Base-by-base conservation (phyloP, 75 land plant genomes). In the Isoetes taiwanensis region DNA sequence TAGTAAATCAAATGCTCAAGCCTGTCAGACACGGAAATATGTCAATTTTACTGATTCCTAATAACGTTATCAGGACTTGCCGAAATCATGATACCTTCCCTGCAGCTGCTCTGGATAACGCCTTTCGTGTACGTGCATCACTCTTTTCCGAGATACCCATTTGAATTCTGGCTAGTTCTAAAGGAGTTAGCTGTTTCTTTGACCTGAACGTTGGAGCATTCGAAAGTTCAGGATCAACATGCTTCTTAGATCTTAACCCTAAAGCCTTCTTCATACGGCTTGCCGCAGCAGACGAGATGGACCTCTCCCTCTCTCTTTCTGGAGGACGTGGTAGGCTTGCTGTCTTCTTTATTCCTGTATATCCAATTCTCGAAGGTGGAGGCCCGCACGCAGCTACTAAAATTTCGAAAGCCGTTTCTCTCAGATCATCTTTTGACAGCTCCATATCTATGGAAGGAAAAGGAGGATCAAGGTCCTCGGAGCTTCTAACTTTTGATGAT, bases 211-310 rank as follows among this genome's bases (percentile, higher is more conserved):
- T 34, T 55, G 8, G 67, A 24, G 17, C 63, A 41, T 50, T 68
- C 64, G 50, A 42, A 64, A 5, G 76, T 58, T 28, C 70, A 63
- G 53, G 75, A 72, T 64, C 75, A 72, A 1, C 23, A 52, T 8
- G 35, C 14, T 10, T 37, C 64, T n/a, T 14, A 4, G 64, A 34
- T n/a, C 32, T 48, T 52, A 86, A 25, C 17, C 96, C 96, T 14
- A 86, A 43, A 20, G 96, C 96, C 79, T 73, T 86, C 80, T 86
- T 90, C 77, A 90, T 69, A 69, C 70, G 77, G 32, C 80, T 80
- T 27, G 96, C 90, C 19, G 96, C 96, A 26, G 81, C 34, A 0
- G 86, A 82, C 1, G 93, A 77, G 31, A 86, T 61, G 10, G 86
- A 78, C 39, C 76, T 62, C 70, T 86, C 80, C 26, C 28, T 56